Conservation (phyloP, 2,329 filamentous ascomycete genomes). For the Dothistroma septosporum region DNA sequence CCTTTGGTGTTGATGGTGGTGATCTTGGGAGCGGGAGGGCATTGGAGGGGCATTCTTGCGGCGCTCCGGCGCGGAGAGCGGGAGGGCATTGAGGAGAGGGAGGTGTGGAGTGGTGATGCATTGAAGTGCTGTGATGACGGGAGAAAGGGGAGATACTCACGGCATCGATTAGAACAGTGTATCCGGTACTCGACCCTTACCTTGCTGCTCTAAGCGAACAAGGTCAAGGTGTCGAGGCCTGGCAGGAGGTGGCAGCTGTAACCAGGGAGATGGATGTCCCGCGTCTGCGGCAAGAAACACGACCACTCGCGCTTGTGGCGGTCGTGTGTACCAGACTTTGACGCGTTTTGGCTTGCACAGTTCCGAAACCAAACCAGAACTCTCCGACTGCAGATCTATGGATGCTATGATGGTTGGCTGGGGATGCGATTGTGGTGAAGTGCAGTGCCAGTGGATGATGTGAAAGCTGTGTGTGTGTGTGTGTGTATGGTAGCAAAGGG, state of each 20-base stretch:
- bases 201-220: slow-evolving; percentile 21
- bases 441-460: neutral
- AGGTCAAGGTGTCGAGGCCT: slow-evolving; percentile 24
- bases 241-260: slow-evolving; percentile 13
- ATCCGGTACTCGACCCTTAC: slow-evolving; percentile 20
- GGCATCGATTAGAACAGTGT: slow-evolving; percentile 24
- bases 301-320: slow-evolving; percentile 3
- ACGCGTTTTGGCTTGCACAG: neutral
- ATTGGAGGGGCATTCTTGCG: slow-evolving; percentile 15
- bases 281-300: slow-evolving; percentile 3
- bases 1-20: slow-evolving; percentile 9
- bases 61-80: slow-evolving; percentile 17
- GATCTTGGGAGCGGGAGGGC: slow-evolving; percentile 14
- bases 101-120: slow-evolving; percentile 1
- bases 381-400: slow-evolving; percentile 7
- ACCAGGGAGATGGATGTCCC: slow-evolving; percentile 15
- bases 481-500: slow-evolving; percentile 5
- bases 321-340: slow-evolving; percentile 6
- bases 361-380: slow-evolving; percentile 4
- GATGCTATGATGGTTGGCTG: neutral
- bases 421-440: neutral
- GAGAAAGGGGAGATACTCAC: slow-evolving; percentile 16
- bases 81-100: slow-evolving; percentile 17
- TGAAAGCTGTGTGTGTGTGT: neutral
- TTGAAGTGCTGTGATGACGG: slow-evolving; percentile 4